Conservation (phyloP, 2,329 filamentous ascomycete species). For the Arthrobotrys entomopaga region DNA sequence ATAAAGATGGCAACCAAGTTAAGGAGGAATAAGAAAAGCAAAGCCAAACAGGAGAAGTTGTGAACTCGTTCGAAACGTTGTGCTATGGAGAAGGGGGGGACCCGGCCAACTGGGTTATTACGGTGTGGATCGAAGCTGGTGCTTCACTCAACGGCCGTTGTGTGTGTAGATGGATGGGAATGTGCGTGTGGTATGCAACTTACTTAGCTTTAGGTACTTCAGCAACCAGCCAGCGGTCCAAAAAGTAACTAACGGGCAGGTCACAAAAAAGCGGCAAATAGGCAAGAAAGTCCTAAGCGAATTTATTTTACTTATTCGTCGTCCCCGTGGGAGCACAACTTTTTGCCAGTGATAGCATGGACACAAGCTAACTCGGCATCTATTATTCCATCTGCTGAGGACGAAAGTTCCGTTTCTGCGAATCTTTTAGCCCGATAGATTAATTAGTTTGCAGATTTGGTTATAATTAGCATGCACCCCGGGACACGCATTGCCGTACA, state of each 20-base stretch:
- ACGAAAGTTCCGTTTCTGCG: conserved; percentile 23
- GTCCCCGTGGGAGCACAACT: not conserved
- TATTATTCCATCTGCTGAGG: conserved; percentile 18
- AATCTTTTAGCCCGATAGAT: conserved; percentile 34
- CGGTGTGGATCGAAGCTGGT: too few species aligned
- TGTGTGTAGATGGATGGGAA: too few species aligned
- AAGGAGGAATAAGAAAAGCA: conserved; percentile 54
- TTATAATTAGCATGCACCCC: conserved; percentile 55
- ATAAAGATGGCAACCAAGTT: conserved; percentile 49
- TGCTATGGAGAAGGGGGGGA: conserved; percentile 43
- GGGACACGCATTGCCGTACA: conserved; percentile 54
- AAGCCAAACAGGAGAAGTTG: conserved; percentile 43
- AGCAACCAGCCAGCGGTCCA: too few species aligned
- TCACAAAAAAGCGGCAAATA: conserved; percentile 54
- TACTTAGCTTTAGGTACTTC: too few species aligned
- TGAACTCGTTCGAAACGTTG: conserved; percentile 40
- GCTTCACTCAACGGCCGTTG: too few species aligned
- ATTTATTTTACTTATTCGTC: conserved; percentile 1
- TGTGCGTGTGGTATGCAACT: too few species aligned
- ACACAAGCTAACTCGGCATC: conserved; percentile 32
- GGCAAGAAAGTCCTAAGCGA: conserved; percentile 43
- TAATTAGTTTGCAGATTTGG: conserved; percentile 31
- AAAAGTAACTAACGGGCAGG: conserved; percentile 49
- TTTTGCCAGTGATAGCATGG: not conserved
- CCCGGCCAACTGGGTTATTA: too few species aligned